These are phyloP conservation scores for Takakia lepidozioides DNA, from an alignment of 225 moss, liverwort and hornwort genomes.

Conservation along the genomic window DNA sequence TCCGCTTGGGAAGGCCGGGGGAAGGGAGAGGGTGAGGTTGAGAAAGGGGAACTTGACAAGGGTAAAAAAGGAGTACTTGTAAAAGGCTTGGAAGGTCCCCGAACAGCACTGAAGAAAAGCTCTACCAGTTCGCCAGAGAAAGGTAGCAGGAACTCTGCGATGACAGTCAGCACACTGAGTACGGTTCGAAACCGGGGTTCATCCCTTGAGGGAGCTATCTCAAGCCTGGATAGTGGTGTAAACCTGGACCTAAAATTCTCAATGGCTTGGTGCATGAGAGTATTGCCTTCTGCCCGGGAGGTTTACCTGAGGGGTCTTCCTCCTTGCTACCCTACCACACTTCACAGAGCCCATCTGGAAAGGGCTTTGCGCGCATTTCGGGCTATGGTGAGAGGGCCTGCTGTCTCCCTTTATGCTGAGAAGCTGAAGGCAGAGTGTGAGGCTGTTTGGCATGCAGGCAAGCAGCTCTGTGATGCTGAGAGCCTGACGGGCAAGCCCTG, in stretches of 20 bases:
- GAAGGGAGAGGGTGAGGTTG: constrained; percentile 28
- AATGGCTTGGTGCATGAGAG: constrained; percentile 73
- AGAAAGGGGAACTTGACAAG: constrained; percentile 6
- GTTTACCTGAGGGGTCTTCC: constrained; percentile 79
- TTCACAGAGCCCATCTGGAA: constrained; percentile 75
- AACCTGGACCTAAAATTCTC: constrained; percentile 82
- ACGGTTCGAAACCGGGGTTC: constrained; percentile 28
- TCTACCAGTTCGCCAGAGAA: constrained; percentile 36
- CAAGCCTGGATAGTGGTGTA: constrained; percentile 60
- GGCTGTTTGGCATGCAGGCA: constrained; percentile 80
- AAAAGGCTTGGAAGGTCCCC: constrained; percentile 44
- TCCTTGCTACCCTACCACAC: constrained; percentile 63
- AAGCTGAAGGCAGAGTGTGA: constrained; percentile 69
- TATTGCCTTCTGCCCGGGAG: constrained; percentile 58
- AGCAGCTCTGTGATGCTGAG: constrained; percentile 88
- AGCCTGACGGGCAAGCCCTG: constrained; percentile 93
- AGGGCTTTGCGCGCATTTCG: constrained; percentile 58
- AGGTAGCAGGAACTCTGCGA: constrained; percentile 11
- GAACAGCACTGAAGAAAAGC: constrained; percentile 34
- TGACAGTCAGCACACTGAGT: constrained; percentile 21
- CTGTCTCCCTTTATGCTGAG: constrained; percentile 55
- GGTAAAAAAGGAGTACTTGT: constrained; percentile 20
- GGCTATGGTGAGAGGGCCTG: constrained; percentile 83
- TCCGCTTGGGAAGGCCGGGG: constrained; percentile 49
- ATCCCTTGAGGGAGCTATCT: constrained; percentile 49